Base-by-base conservation (phyloP, 495 filamentous ascomycete species). In the Tuber melanosporum region DNA sequence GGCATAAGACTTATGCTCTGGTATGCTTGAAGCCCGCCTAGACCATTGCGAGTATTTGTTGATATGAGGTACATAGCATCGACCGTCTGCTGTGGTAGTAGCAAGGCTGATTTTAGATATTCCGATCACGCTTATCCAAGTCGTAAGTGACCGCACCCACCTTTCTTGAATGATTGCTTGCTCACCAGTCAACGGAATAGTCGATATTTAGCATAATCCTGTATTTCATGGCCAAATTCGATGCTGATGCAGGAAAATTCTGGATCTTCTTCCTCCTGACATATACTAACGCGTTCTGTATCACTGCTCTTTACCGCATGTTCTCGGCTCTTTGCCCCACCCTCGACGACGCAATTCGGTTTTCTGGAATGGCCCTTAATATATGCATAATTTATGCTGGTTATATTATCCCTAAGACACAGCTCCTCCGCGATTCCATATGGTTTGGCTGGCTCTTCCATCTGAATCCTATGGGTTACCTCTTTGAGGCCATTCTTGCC, bases 1-100 rank as follows among this genome's bases (percentile, higher is more conserved):
- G 90, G 41, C 91, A 93, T 80, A 88, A 89, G 70, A 89, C 91
- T 52, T 94, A 92, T 77, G 91, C 91, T n/a, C 93, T 94, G 84
- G 52, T 62, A 62, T 32, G 52, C n/a, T 15, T 62, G 10, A 32
- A 62, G 52, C 10, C 0, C 49, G 10, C 49, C 6, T 12, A 0
- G 49, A 12, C 1, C 20, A 52, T n/a, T 52, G 49, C 22, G 9
- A 52, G n/a, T 1, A n/a, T n/a, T 52, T 22, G n/a, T n/a, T 62
- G 26, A 62, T 15, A 3, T 26, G n/a, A 5, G n/a, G n/a, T 62
- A 10, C 32, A 32, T 62, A 62, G 52, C 92, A 93, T 82, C 88
- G 91, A 52, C 92, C 92, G 1, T 92, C 91, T 71, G 92, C 92
- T 66, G 90, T 93, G 71, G 85, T 85, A 1, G 88, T 94, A 71